Evolutionary conservation across 2,329 filamentous ascomycete species (phyloP), one percentile per base, ranked within the genome.

Genomic region (Ophiostoma perfectum): DNA sequence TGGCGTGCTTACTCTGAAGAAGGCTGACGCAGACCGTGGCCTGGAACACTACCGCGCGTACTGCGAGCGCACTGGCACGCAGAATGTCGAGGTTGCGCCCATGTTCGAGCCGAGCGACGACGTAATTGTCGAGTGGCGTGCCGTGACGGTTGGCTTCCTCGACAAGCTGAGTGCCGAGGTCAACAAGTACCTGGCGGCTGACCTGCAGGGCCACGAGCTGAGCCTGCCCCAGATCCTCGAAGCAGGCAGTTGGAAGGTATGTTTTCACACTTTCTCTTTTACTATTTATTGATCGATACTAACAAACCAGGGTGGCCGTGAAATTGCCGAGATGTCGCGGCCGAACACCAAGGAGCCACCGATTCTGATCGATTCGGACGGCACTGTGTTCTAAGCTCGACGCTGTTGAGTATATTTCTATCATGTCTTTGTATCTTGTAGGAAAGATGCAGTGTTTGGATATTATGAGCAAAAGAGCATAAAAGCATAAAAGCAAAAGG

Each of bases 311-410:
- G 94, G 94, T 74, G 95, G 95, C 70, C 89, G 95, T 76, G 95
- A 98, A 80, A 90, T 98, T 77, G 95, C 95, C 71, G 94, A 97
- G 80, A 92, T 97, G 72, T 94, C 92, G 73, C 86, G 95, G 73
- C 95, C 95, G 36, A 98, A 97, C 75, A 98, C 95, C 66, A 97
- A 95, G 80, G 92, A 96, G 77, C 92, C 94, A 44, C 95, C 95
- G 4, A 98, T 99, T 76, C 88, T 97, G 80, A 97, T 98, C 74
- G 86, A 96, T 73, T 97, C 92, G 72, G 95, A 99, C 77, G 95
- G 95, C 71, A 98, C 95, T 38, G 92, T 99, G 72, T 98, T 99
- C 77, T 74, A 70, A 52, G 18, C 38, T n/a, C 16, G 7, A 14
- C 27, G 1, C 3, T 11, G 9, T 55, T 4, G 27, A 47, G 45